Evolutionary conservation across 2,329 filamentous ascomycete species (phyloP).

Genomic region (Penicillium oxalicum): DNA sequence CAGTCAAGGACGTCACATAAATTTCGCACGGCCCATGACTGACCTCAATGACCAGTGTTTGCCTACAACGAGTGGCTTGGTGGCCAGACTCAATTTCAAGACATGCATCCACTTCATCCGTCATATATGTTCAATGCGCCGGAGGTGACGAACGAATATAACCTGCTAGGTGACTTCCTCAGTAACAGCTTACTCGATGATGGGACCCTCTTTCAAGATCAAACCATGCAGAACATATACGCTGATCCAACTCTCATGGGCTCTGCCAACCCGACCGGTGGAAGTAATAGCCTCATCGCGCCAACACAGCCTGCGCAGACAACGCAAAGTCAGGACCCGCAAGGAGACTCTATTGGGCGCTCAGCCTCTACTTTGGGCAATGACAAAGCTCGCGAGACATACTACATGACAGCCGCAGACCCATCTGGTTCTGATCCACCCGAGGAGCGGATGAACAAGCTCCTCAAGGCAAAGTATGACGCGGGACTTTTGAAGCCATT

Average conservation of each 20-base stretch:
- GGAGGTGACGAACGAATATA: conserved; percentile 94
- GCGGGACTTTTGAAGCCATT: conserved; percentile 92
- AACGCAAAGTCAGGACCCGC: conserved; percentile 26
- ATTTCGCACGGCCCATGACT: conserved; percentile 15
- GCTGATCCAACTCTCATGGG: conserved; percentile 52
- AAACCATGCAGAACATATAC: conserved; percentile 59
- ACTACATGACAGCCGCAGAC: conserved; percentile 95
- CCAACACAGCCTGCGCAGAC: conserved; percentile 32
- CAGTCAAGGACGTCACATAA: background rate
- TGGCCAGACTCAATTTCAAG: conserved; percentile 77
- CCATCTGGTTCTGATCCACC: conserved; percentile 80
- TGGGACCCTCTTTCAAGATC: conserved; percentile 59
- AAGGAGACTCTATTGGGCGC: conserved; percentile 53
- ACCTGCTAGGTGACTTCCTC: conserved; percentile 91
- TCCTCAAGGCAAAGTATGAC: conserved; percentile 92
- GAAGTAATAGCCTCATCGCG: conserved; percentile 28
- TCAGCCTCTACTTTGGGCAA: conserved; percentile 57
- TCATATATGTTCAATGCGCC: conserved; percentile 94
- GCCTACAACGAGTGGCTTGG: conserved; percentile 79
- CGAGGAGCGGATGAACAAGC: conserved; percentile 90
- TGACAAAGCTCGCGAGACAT: conserved; percentile 69
- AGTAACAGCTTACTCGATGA: conserved; percentile 89
- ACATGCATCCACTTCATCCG: conserved; percentile 89
- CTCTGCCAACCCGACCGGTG: conserved; percentile 34
- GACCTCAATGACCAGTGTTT: conserved; percentile 52